These are phyloP conservation scores for Paxillus ammoniavirescens DNA, from an alignment of 768 basidiomycete genomes.

Conservation along the genomic window DNA sequence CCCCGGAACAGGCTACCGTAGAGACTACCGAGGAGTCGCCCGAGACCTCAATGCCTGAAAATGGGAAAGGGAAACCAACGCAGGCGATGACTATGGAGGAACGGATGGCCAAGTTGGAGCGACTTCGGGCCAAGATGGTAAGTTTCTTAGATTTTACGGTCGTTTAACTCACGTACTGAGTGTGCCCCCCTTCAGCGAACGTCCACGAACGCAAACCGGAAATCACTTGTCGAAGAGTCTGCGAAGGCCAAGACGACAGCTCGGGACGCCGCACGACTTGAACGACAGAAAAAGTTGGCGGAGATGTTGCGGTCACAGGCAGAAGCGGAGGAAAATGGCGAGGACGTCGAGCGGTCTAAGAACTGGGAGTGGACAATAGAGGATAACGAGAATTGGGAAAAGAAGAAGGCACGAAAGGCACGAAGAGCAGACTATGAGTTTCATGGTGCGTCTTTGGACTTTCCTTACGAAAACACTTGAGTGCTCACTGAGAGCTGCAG, in stretches of 20 bases:
- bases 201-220: conserved; percentile 80
- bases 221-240: conserved; percentile 82
- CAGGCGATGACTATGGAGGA: conserved; percentile 57
- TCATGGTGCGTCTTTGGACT: conserved; percentile 60
- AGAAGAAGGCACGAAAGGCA: conserved; percentile 78
- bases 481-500: conserved; percentile 50
- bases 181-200: conserved; percentile 47
- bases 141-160: neutral
- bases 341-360: conserved; percentile 25
- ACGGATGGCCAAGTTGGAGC: conserved; percentile 72
- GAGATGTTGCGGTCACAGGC: conserved; percentile 82
- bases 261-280: conserved; percentile 79
- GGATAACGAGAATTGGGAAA: conserved; percentile 96
- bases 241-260: conserved; percentile 73
- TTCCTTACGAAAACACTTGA: neutral
- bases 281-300: conserved; percentile 87
- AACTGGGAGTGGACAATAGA: conserved; percentile 79
- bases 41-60: conserved; percentile 23
- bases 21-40: conserved; percentile 24
- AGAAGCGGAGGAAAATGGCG: conserved; percentile 88
- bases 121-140: conserved; percentile 80
- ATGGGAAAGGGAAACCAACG: conserved; percentile 15
- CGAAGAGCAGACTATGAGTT: conserved; percentile 87
- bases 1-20: neutral
- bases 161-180: neutral